phyloP scores from a whole-genome alignment of 192 early-diverging fungal genomes.

The Coemansia furcata region DNA sequence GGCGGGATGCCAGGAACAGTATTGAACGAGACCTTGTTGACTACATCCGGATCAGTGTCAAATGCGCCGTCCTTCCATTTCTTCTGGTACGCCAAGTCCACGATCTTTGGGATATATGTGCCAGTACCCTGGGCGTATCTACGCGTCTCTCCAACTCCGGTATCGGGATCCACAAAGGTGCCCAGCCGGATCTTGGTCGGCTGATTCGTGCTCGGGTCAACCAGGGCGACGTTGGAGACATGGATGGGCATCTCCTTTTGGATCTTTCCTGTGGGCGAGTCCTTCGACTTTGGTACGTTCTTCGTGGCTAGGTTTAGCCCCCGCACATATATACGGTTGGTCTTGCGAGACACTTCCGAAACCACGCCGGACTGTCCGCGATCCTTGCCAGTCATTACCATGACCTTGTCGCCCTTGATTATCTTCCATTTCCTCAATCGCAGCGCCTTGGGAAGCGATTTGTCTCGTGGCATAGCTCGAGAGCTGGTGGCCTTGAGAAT shows the following conservation, averaged over 20 bases:
- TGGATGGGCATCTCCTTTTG: slow-evolving; percentile 69
- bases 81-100: slow-evolving; percentile 43
- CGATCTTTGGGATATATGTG: slow-evolving; percentile 22
- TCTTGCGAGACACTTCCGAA: slow-evolving; percentile 58
- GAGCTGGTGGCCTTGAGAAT: slow-evolving; percentile 26
- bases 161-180: slow-evolving; percentile 21
- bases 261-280: slow-evolving; percentile 56
- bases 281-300: slow-evolving; percentile 59
- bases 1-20: slow-evolving; percentile 33
- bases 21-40: slow-evolving; percentile 35
- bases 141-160: slow-evolving; percentile 17
- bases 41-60: slow-evolving; percentile 34
- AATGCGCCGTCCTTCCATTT: slow-evolving; percentile 35
- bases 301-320: slow-evolving; percentile 59
- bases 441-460: slow-evolving; percentile 41
- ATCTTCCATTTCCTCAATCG: slow-evolving; percentile 61
- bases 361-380: slow-evolving; percentile 65
- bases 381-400: slow-evolving; percentile 62
- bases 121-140: slow-evolving; percentile 37
- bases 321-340: slow-evolving; percentile 63
- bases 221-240: slow-evolving; percentile 65
- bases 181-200: slow-evolving; percentile 36
- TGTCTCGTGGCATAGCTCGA: slow-evolving; percentile 34
- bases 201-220: slow-evolving; percentile 61
- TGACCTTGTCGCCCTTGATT: slow-evolving; percentile 60